Evolutionary conservation across 108 stramenopile species (phyloP).

Genomic region (Conticribra guillardii): DNA sequence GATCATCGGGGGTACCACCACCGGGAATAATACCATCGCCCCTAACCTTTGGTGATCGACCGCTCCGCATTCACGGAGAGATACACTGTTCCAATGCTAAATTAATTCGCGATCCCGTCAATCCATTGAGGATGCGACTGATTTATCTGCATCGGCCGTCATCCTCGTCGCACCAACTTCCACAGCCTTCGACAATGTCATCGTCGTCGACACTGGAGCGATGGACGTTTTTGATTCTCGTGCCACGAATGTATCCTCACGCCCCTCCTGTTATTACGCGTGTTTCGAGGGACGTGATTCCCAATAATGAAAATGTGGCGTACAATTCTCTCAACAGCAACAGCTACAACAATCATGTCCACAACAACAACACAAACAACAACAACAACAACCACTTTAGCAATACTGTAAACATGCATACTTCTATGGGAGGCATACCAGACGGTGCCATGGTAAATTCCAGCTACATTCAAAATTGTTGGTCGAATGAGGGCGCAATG

Average conservation of each 20-base stretch:
- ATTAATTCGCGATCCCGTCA: constrained; percentile 46
- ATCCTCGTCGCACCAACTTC: constrained; percentile 10
- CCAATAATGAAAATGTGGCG: constrained; percentile 30
- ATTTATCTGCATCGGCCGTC: constrained; percentile 27
- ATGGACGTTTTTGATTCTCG: constrained; percentile 55
- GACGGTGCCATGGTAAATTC: neutral
- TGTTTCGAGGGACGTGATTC: constrained; percentile 38
- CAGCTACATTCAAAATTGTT: neutral
- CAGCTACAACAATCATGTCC: neutral
- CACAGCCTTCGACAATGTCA: too few species aligned
- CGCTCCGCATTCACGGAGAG: too few species aligned
- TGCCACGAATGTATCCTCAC: constrained; percentile 83
- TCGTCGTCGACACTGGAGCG: constrained; percentile 33
- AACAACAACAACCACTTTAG: constrained; percentile 3
- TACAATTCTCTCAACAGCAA: too few species aligned
- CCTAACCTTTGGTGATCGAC: too few species aligned
- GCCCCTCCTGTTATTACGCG: constrained; percentile 57
- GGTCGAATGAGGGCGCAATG: neutral
- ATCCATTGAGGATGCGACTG: constrained; percentile 57
- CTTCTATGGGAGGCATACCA: neutral
- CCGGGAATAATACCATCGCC: too few species aligned
- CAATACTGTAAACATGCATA: too few species aligned
- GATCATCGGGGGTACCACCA: too few species aligned
- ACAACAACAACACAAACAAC: neutral
- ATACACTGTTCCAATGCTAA: constrained; percentile 19